phyloP scores from a whole-genome alignment of 257 asterid genomes.

The Fraxinus cuspidata region DNA sequence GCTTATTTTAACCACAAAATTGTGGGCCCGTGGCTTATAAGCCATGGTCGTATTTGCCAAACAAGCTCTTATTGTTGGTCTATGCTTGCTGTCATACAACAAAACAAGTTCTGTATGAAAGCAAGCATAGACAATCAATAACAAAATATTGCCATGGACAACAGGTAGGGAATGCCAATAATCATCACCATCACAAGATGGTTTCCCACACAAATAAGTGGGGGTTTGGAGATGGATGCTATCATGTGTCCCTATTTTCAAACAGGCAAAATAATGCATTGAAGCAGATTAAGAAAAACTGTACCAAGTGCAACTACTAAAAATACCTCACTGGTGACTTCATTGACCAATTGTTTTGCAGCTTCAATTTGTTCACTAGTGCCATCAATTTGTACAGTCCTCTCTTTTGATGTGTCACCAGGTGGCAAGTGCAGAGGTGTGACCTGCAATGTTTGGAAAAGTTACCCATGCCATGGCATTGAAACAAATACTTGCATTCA shows the following conservation, averaged over 20 bases:
- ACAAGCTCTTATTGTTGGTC: no score
- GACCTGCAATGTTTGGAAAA: conserved; percentile 52
- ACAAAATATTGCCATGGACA: no score
- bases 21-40: no score
- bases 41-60: no score
- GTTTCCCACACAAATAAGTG: not conserved
- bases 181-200: not conserved
- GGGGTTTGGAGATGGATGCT: not conserved
- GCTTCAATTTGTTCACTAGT: conserved; percentile 83
- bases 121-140: no score
- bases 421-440: conserved; percentile 95
- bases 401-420: conserved; percentile 80
- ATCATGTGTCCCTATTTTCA: not conserved
- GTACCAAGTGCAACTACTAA: conserved; percentile 24
- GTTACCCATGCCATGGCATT: not conserved
- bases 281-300: not conserved
- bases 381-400: conserved; percentile 93
- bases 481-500: conserved; percentile 1
- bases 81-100: no score
- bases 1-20: no score
- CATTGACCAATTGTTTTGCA: conserved; percentile 74
- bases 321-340: conserved; percentile 93
- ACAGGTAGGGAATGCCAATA: not conserved
- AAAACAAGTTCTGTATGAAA: no score
- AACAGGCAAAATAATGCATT: not conserved